phyloP scores from a whole-genome alignment of 306 rosid species.

The Comarum palustre region DNA sequence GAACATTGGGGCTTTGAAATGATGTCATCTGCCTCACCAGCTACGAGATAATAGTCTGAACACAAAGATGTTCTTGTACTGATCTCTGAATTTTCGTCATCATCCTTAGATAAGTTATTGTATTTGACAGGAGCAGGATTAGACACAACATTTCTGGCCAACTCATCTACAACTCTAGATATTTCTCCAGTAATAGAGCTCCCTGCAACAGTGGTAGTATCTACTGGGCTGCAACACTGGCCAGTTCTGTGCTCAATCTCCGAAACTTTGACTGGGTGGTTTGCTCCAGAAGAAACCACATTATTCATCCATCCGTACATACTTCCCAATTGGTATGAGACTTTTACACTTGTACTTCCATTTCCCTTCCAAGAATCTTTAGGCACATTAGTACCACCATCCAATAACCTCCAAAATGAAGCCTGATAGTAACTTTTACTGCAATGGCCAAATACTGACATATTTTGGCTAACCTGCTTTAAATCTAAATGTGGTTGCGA shows the following conservation, averaged over 20 bases:
- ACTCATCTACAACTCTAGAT: constrained; percentile 21
- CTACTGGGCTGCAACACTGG: constrained; percentile 21
- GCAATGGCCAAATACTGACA: constrained; percentile 39
- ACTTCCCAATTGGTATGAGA: constrained; percentile 40
- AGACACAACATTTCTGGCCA: constrained; percentile 28
- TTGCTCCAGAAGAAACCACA: constrained; percentile 27
- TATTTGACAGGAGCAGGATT: constrained; percentile 21
- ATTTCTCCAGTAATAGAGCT: constrained; percentile 33
- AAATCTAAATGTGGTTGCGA: constrained; percentile 37
- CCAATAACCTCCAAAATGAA: constrained; percentile 45
- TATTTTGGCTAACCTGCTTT: constrained; percentile 46
- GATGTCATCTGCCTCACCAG: constrained; percentile 25
- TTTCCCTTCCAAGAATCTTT: constrained; percentile 36
- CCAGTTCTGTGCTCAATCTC: constrained; percentile 34
- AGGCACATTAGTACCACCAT: constrained; percentile 23
- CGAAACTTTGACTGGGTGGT: constrained; percentile 23
- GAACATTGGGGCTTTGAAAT: constrained; percentile 33
- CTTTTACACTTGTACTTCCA: constrained; percentile 39
- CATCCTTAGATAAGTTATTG: constrained; percentile 26
- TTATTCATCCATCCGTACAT: constrained; percentile 45
- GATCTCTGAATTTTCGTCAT: constrained; percentile 26
- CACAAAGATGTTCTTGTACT: constrained; percentile 36
- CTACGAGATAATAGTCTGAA: constrained; percentile 54
- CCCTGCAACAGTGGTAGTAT: constrained; percentile 14
- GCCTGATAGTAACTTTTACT: constrained; percentile 32